Percentiles rank a stretch among this genome's conserved stretches.
Conservation (phyloP, 2,329 filamentous ascomycete species). For the Nemania serpens region DNA sequence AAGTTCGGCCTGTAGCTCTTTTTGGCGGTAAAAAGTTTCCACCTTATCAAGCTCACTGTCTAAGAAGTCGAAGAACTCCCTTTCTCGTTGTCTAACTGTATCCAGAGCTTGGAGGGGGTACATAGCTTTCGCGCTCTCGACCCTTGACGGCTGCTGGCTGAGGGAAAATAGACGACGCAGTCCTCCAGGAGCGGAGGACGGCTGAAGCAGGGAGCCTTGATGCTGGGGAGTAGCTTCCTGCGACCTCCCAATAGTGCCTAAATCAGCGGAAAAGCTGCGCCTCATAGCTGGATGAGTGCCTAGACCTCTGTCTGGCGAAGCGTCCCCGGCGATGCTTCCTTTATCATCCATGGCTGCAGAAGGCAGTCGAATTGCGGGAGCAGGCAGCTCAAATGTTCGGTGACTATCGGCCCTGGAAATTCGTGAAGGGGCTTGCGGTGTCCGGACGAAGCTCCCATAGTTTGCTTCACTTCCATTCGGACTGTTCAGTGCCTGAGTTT, state of each 20-base stretch:
- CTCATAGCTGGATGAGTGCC: conserved; percentile 38
- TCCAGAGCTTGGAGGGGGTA: conserved; percentile 50
- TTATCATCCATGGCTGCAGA: conserved; percentile 37
- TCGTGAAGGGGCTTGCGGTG: conserved; percentile 42
- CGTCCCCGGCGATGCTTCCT: not conserved
- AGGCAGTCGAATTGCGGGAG: conserved; percentile 54
- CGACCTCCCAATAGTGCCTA: conserved; percentile 14
- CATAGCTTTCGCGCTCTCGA: conserved; percentile 47
- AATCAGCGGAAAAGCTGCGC: conserved; percentile 46
- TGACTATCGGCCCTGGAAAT: conserved; percentile 35
- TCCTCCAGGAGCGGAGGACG: conserved; percentile 36
- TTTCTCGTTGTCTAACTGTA: conserved; percentile 70
- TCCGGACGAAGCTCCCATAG: conserved; percentile 59
- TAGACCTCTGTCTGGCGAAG: not conserved
- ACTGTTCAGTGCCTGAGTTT: conserved; percentile 49
- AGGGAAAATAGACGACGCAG: conserved; percentile 49
- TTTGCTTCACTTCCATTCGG: conserved; percentile 47
- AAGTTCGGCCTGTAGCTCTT: conserved; percentile 82
- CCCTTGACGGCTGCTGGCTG: conserved; percentile 43
- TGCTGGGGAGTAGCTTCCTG: conserved; percentile 25
- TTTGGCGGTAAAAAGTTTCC: conserved; percentile 83
- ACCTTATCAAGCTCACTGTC: conserved; percentile 89
- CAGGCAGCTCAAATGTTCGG: conserved; percentile 57
- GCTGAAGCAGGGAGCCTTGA: conserved; percentile 30
- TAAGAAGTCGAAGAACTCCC: conserved; percentile 86